Evolutionary conservation across 306 rosid genomes (phyloP).

Genomic region (Macrotyloma uniflorum): DNA sequence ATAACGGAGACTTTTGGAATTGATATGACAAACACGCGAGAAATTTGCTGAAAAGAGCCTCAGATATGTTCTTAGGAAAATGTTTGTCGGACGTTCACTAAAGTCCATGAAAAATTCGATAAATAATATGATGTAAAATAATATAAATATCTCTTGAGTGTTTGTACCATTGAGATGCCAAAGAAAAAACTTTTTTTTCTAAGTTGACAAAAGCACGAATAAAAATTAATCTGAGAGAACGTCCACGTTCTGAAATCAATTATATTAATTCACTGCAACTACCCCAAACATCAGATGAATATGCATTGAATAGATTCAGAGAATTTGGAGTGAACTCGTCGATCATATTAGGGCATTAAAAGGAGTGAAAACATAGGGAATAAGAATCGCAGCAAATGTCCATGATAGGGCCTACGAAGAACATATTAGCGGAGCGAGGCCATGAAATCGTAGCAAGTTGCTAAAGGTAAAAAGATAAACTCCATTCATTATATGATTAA

Average conservation of each 20-base stretch:
- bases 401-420: not conserved
- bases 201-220: not conserved
- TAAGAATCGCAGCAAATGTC: not conserved
- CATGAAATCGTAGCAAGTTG: not conserved
- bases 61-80: no score
- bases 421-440: not conserved
- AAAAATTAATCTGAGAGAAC: no score
- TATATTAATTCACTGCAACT: not conserved
- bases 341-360: no score
- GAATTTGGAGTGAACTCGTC: no score
- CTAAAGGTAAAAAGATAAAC: not conserved
- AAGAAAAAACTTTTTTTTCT: no score
- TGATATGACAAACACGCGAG: not conserved
- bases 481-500: not conserved
- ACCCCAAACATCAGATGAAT: not conserved
- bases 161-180: no score
- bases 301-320: not conserved
- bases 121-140: no score
- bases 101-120: no score
- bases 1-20: no score
- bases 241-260: no score
- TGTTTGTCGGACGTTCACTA: no score
- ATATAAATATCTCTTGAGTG: no score
- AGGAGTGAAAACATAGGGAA: not conserved
- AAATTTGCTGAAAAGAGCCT: conserved; percentile 4